These are phyloP conservation scores for Jackrogersella multiformis DNA, from an alignment of 495 filamentous ascomycete species.

Conservation along the genomic window DNA sequence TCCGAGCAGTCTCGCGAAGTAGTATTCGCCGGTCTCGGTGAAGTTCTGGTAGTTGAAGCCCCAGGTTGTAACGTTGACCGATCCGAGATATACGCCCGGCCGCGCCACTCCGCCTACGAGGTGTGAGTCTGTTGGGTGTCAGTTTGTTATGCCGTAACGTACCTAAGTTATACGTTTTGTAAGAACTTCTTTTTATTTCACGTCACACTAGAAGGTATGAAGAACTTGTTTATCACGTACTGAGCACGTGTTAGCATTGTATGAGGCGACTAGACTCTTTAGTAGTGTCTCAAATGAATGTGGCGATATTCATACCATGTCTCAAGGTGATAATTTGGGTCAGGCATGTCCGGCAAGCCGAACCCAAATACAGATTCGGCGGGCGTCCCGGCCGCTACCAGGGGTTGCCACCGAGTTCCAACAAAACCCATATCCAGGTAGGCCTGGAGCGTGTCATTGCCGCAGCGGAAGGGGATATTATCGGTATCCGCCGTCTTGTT, in stretches of 20 bases:
- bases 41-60: constrained; percentile 42
- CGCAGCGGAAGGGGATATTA: constrained; percentile 23
- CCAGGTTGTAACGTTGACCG: constrained; percentile 41
- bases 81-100: constrained; percentile 28
- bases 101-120: constrained; percentile 26
- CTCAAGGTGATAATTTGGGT: constrained; percentile 39
- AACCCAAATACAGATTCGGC: constrained; percentile 41
- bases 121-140: constrained; percentile 22
- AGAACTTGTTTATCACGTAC: neutral
- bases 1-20: constrained; percentile 29
- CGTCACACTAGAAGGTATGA: neutral
- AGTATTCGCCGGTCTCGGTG: constrained; percentile 39
- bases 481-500: constrained; percentile 16
- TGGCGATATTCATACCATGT: constrained; percentile 13
- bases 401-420: constrained; percentile 31
- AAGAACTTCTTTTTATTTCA: neutral
- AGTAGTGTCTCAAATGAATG: neutral
- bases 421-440: constrained; percentile 25
- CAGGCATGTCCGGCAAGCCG: constrained; percentile 34
- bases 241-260: constrained; percentile 4
- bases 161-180: neutral
- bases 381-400: constrained; percentile 38
- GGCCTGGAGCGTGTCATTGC: constrained; percentile 30
- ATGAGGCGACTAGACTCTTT: neutral
- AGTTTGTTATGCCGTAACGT: neutral